phyloP scores from a whole-genome alignment of 345 rosid genomes.

The Populus tremula region DNA sequence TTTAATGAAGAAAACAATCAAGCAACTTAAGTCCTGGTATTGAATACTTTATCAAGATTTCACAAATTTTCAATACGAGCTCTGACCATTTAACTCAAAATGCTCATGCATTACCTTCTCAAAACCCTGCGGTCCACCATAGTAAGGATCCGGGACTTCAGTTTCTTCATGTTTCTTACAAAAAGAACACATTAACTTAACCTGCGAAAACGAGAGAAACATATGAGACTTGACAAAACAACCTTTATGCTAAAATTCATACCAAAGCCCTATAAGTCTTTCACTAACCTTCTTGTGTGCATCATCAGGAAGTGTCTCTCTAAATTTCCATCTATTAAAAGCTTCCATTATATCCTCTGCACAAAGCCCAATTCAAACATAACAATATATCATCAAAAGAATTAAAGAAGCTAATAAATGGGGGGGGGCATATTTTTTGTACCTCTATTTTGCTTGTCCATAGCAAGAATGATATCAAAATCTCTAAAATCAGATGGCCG shows the following conservation, averaged over 20 bases:
- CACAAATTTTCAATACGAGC: background rate
- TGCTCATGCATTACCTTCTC: constrained; percentile 57
- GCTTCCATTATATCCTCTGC: constrained; percentile 76
- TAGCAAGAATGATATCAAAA: constrained; percentile 86
- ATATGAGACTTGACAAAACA: background rate
- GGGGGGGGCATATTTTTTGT: background rate
- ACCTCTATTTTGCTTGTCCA: constrained; percentile 87
- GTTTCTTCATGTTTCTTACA: constrained; percentile 82
- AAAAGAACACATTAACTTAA: constrained; percentile 82
- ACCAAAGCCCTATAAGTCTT: background rate
- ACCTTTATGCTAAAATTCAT: background rate
- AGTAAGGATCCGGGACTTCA: constrained; percentile 89
- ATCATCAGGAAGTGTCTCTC: constrained; percentile 59
- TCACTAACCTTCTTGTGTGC: constrained; percentile 66
- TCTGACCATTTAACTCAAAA: background rate
- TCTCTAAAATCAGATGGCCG: constrained; percentile 74
- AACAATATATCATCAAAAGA: background rate
- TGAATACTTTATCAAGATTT: background rate
- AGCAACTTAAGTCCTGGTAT: background rate
- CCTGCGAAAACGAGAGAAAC: constrained; percentile 45
- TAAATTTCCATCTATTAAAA: constrained; percentile 69
- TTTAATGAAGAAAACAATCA: background rate
- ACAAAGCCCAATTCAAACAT: background rate
- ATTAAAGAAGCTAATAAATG: background rate
- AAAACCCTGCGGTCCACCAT: constrained; percentile 90